phyloP scores from a whole-genome alignment of 805 yeast species.

The Candida railenensis region DNA sequence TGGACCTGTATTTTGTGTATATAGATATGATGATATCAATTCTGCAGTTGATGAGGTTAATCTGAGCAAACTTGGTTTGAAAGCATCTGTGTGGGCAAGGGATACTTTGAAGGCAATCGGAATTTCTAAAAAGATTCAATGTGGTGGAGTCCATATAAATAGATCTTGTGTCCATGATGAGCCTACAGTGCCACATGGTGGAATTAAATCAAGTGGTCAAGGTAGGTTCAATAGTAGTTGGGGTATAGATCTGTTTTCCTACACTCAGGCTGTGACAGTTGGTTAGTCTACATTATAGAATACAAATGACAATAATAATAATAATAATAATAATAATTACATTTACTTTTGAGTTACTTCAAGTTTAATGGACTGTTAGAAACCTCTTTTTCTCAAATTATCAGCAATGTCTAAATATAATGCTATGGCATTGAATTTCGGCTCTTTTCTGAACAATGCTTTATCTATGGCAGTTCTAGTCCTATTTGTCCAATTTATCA shows the following conservation, averaged over 20 bases:
- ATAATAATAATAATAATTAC: too few relatives aligned
- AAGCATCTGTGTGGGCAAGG: constrained; percentile 41
- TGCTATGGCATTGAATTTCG: constrained; percentile 61
- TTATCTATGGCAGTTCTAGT: constrained; percentile 38
- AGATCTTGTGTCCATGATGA: constrained; percentile 33
- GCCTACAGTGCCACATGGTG: constrained; percentile 45
- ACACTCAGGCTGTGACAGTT: constrained; percentile 34
- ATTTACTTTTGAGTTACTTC: too few relatives aligned
- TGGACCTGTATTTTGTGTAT: constrained; percentile 42
- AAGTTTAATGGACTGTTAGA: too few relatives aligned
- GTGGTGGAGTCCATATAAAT: constrained; percentile 43
- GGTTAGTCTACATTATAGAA: background rate
- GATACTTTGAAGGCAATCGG: constrained; percentile 32
- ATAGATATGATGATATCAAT: constrained; percentile 18
- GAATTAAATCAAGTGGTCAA: constrained; percentile 38
- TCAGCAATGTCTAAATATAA: constrained; percentile 70
- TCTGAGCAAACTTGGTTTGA: constrained; percentile 33
- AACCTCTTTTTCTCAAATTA: constrained; percentile 57
- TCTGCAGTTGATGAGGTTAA: constrained; percentile 24
- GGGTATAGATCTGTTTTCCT: constrained; percentile 44
- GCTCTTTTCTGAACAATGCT: constrained; percentile 27
- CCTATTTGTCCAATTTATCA: constrained; percentile 77
- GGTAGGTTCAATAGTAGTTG: constrained; percentile 39
- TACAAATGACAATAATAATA: background rate
- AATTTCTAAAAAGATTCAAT: constrained; percentile 31